phyloP scores from a whole-genome alignment of 2,329 filamentous ascomycete genomes.

The Phaeosphaeria sp. region DNA sequence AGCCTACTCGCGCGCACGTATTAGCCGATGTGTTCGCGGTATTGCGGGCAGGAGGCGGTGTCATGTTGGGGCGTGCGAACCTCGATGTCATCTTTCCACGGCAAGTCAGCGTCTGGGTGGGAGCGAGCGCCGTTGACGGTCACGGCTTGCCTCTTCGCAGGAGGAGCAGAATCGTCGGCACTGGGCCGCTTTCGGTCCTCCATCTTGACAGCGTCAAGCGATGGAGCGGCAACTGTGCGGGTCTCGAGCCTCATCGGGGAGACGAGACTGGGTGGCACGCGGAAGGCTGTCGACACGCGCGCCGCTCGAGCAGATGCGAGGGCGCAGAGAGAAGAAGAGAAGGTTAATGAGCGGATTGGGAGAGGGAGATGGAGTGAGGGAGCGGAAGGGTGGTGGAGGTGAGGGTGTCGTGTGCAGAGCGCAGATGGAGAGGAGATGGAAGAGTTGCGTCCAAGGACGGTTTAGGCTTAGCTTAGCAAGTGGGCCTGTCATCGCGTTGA shows the following conservation, averaged over 20 bases:
- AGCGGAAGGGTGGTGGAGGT: conserved; percentile 16
- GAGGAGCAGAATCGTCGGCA: conserved; percentile 84
- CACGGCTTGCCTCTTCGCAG: conserved; percentile 84
- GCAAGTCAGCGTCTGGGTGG: conserved; percentile 72
- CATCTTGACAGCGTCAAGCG: conserved; percentile 88
- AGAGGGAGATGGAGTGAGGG: conserved; percentile 25
- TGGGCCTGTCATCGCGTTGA: neutral
- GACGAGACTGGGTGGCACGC: conserved; percentile 48
- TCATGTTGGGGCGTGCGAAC: conserved; percentile 62
- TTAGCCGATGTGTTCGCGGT: conserved; percentile 41
- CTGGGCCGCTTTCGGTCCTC: conserved; percentile 99
- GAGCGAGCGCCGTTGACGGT: conserved; percentile 75
- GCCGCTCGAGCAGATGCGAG: conserved; percentile 26
- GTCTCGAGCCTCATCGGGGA: conserved; percentile 85
- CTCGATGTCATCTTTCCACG: conserved; percentile 74
- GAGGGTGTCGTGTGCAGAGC: conserved; percentile 32
- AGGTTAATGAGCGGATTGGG: conserved; percentile 22
- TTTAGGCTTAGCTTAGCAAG: neutral
- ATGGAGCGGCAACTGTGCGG: conserved; percentile 75
- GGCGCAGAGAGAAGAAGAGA: conserved; percentile 1
- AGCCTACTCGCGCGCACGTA: conserved; percentile 62
- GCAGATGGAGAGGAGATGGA: conserved; percentile 22
- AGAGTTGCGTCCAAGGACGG: neutral
- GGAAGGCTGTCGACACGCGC: conserved; percentile 24
- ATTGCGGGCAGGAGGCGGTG: conserved; percentile 22